These are phyloP conservation scores for Salvia miltiorrhiza DNA, from an alignment of 257 asterid genomes.

Conservation along the genomic window DNA sequence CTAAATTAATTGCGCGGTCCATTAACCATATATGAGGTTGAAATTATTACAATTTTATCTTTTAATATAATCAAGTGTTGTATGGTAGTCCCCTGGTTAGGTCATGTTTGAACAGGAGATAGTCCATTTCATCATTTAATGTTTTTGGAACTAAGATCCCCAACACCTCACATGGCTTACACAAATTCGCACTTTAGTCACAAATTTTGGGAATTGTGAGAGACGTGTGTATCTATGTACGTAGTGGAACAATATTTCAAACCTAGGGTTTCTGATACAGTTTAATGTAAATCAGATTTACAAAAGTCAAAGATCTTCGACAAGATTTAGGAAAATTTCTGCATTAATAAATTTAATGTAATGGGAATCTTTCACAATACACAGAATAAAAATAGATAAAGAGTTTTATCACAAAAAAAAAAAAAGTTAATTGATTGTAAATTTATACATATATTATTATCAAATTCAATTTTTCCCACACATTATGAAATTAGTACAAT, in stretches of 20 bases:
- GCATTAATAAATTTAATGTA: not conserved
- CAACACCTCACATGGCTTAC: slow-evolving; percentile 64
- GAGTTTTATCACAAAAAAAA: not conserved
- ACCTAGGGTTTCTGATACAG: slow-evolving; percentile 12
- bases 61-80: slow-evolving; percentile 12
- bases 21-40: slow-evolving; percentile 9
- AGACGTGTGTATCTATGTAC: not conserved
- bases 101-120: slow-evolving; percentile 44
- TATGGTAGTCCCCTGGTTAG: slow-evolving; percentile 38
- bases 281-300: slow-evolving; percentile 22
- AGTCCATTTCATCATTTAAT: slow-evolving; percentile 48
- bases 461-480: too few relatives aligned
- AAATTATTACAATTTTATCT: not conserved
- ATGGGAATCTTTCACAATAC: slow-evolving; percentile 5
- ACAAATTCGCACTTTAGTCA: slow-evolving; percentile 29
- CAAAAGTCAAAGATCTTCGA: slow-evolving; percentile 43
- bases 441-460: too few relatives aligned
- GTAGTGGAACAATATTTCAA: slow-evolving; percentile 10
- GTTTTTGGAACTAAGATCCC: slow-evolving; percentile 33
- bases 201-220: slow-evolving; percentile 2
- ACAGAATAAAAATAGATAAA: not conserved
- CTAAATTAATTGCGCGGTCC: slow-evolving; percentile 13
- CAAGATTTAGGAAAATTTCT: slow-evolving; percentile 18
- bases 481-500: too few relatives aligned
- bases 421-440: not conserved